Percentiles rank a stretch among this genome's conserved stretches.
Conservation (phyloP, 2,329 filamentous ascomycete genomes). For the Aspergillus fumigatiaffinis region DNA sequence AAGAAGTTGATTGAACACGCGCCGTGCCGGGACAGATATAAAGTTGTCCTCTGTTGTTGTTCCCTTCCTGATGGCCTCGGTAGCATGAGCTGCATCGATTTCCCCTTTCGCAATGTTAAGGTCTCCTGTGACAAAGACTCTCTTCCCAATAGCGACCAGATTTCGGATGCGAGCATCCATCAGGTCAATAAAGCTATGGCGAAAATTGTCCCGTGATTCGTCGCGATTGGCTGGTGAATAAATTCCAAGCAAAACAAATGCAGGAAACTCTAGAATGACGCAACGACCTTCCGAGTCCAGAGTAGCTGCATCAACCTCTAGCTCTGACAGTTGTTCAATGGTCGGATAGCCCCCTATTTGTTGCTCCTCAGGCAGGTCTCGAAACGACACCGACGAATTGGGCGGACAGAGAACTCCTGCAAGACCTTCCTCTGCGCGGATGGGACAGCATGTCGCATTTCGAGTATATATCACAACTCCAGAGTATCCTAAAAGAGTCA, state of each 20-base stretch:
- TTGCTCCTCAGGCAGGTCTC: slow-evolving; percentile 67
- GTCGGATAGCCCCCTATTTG: slow-evolving; percentile 88
- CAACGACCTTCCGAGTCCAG: slow-evolving; percentile 92
- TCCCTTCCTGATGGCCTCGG: slow-evolving; percentile 68
- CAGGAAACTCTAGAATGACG: slow-evolving; percentile 86
- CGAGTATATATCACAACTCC: slow-evolving; percentile 93
- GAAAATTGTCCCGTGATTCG: slow-evolving; percentile 76
- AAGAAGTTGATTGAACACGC: slow-evolving; percentile 82
- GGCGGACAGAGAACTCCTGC: slow-evolving; percentile 74
- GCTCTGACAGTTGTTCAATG: slow-evolving; percentile 59
- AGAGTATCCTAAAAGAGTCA: slow-evolving; percentile 68
- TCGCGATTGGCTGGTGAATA: slow-evolving; percentile 90
- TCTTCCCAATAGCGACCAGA: slow-evolving; percentile 72
- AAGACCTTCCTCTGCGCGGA: slow-evolving; percentile 90
- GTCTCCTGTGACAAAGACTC: slow-evolving; percentile 81
- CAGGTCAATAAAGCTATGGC: slow-evolving; percentile 72
- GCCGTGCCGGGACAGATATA: slow-evolving; percentile 65
- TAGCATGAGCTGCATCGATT: slow-evolving; percentile 71
- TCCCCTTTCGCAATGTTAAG: slow-evolving; percentile 71
- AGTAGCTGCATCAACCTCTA: slow-evolving; percentile 61
- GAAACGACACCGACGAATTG: slow-evolving; percentile 65
- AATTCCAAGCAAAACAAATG: slow-evolving; percentile 87
- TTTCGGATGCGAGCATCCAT: slow-evolving; percentile 84
- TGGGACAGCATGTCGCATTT: slow-evolving; percentile 78
- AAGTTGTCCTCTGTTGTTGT: slow-evolving; percentile 67